Evolutionary conservation across 1,284 basidiomycete genomes (phyloP), one percentile per base, ranked within the genome.

Genomic region (Trametes pubescens): DNA sequence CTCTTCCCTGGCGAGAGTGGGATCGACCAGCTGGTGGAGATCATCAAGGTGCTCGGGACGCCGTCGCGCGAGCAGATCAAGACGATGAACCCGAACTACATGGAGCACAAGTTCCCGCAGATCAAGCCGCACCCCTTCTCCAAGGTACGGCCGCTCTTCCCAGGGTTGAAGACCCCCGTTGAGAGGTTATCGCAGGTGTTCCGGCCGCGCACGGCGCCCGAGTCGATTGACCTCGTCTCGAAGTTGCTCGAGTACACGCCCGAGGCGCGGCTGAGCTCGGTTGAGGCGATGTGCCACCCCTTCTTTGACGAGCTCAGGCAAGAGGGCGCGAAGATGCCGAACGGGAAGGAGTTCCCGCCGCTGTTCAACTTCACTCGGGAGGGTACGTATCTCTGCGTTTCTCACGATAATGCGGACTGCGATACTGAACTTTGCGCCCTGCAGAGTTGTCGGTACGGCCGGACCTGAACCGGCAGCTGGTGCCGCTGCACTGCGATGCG

Each of bases 21-120:
- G n/a, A 99, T 99, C 75, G 97, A 99, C 81, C 97, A 99, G 82
- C 80, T 99, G 72, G 97, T 99, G 55, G 97, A 99, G 82, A 99
- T 99, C 75, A 99, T 99, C 91, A 99, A 99, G 81, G 96, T 99
- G 48, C 88, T 99, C 66, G 97, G 97, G 22, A 99, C 98, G 24
- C 97, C 97, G 0, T 97, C 97, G 63, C 86, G 97, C 72, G 98
- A 99, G 77, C 98, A 99, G 81, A 99, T 99, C 88, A 99, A 99
- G 91, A 99, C 98, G 71, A 99, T 99, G 97, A 99, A 99, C 81
- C 97, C 98, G 56, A 97, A 97, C 82, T 99, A 99, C 82, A 99
- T 99, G 98, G 98, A 99, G 79, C 97, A 99, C 89, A 99, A 99
- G 80, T 99, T 99, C 86, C 97, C 97, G 9, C 97, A 99, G 81